Evolutionary conservation across 148 eudicot species (phyloP).

Genomic region (Rheum nobile): DNA sequence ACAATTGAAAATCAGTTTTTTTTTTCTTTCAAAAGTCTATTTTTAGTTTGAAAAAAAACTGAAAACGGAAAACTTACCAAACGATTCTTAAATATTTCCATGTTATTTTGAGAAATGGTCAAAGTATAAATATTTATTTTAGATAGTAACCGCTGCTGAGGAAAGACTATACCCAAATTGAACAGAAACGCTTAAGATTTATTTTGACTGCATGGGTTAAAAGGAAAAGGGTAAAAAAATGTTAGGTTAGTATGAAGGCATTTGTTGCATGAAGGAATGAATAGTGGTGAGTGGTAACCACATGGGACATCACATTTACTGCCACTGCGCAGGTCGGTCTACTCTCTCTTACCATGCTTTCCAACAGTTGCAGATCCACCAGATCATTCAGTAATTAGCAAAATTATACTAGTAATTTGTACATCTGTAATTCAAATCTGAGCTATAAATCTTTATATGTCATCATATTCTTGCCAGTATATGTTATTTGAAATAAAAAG

Average conservation of each 20-base stretch:
- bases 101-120: neutral
- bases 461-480: neutral
- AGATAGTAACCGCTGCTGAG: too few species aligned
- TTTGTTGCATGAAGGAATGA: neutral
- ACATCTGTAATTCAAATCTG: neutral
- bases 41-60: too few species aligned
- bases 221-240: neutral
- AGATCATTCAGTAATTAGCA: neutral
- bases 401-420: neutral
- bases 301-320: conserved; percentile 7
- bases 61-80: too few species aligned
- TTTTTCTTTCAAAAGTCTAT: too few species aligned
- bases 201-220: neutral
- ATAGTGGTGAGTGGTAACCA: conserved; percentile 4
- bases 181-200: neutral
- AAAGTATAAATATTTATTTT: neutral
- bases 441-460: neutral
- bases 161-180: neutral
- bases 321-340: neutral
- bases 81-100: too few species aligned
- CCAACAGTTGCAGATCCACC: neutral
- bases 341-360: neutral
- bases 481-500: neutral
- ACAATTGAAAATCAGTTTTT: too few species aligned
- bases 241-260: neutral